phyloP scores from a whole-genome alignment of 2,329 filamentous ascomycete genomes.

The Zymoseptoria pseudotritici region DNA sequence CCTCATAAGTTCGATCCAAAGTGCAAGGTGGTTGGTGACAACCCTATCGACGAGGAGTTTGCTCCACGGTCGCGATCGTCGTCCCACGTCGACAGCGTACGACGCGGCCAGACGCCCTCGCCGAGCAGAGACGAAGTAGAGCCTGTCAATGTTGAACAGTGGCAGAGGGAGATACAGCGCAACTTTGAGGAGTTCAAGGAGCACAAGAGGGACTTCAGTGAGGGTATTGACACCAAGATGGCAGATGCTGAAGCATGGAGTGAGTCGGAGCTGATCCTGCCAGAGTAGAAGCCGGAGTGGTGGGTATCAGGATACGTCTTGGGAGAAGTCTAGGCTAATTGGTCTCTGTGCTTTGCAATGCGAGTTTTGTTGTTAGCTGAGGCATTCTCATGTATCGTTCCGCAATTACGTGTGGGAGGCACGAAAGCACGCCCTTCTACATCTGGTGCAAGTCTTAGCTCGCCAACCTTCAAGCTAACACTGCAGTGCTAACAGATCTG shows the following conservation, averaged over 20 bases:
- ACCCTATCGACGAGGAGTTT: not conserved
- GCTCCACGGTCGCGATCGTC: not conserved
- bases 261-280: not conserved
- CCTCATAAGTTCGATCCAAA: not conserved
- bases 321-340: not conserved
- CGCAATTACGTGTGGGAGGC: not conserved
- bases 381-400: no score
- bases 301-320: not conserved
- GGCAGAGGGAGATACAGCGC: not conserved
- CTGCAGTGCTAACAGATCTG: no score
- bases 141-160: not conserved
- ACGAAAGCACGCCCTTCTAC: no score
- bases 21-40: not conserved
- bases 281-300: not conserved
- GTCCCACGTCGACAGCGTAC: not conserved
- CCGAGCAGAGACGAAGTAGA: not conserved
- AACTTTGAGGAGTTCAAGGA: conserved; percentile 1
- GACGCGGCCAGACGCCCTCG: not conserved
- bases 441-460: no score
- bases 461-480: no score
- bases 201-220: not conserved
- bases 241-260: not conserved
- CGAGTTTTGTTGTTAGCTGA: no score
- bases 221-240: not conserved
- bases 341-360: not conserved